Evolutionary conservation across 495 filamentous ascomycete species (phyloP).

Genomic region (Lentithecium fluviatile): DNA sequence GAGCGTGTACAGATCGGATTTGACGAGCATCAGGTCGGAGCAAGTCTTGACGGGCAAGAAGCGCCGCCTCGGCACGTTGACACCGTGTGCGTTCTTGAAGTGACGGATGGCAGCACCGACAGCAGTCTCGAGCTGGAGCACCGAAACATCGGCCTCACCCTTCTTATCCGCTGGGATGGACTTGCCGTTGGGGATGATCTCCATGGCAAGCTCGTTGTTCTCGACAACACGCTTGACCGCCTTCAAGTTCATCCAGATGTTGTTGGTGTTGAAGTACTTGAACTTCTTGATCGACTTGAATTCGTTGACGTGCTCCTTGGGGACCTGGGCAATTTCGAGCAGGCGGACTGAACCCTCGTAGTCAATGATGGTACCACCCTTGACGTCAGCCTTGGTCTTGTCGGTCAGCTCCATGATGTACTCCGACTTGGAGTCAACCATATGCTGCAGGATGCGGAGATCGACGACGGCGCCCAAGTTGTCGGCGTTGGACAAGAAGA

Average conservation of each 20-base stretch:
- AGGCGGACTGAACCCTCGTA: slow-evolving; percentile 95
- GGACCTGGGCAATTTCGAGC: slow-evolving; percentile 98
- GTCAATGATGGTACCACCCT: slow-evolving; percentile 99
- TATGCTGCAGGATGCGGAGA: slow-evolving; percentile 96
- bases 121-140: slow-evolving; percentile 97
- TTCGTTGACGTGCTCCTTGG: slow-evolving; percentile 99
- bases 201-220: slow-evolving; percentile 97
- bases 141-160: slow-evolving; percentile 95
- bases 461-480: slow-evolving; percentile 98
- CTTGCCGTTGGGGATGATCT: slow-evolving; percentile 99
- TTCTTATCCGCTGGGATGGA: slow-evolving; percentile 98
- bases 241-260: slow-evolving; percentile 98
- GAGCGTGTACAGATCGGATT: slow-evolving; percentile 99
- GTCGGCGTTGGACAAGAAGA: slow-evolving; percentile 99
- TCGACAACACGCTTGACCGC: slow-evolving; percentile 99
- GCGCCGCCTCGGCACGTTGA: slow-evolving; percentile 95
- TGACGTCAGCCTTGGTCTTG: slow-evolving; percentile 99
- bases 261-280: slow-evolving; percentile 99
- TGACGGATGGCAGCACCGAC: slow-evolving; percentile 98
- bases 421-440: slow-evolving; percentile 91
- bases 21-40: slow-evolving; percentile 99
- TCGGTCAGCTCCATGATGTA: slow-evolving; percentile 99
- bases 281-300: slow-evolving; percentile 99
- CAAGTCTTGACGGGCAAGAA: slow-evolving; percentile 99
- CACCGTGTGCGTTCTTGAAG: slow-evolving; percentile 97